Evolutionary conservation across 495 filamentous ascomycete species (phyloP).

Genomic region (Pseudotulostoma volvatum): DNA sequence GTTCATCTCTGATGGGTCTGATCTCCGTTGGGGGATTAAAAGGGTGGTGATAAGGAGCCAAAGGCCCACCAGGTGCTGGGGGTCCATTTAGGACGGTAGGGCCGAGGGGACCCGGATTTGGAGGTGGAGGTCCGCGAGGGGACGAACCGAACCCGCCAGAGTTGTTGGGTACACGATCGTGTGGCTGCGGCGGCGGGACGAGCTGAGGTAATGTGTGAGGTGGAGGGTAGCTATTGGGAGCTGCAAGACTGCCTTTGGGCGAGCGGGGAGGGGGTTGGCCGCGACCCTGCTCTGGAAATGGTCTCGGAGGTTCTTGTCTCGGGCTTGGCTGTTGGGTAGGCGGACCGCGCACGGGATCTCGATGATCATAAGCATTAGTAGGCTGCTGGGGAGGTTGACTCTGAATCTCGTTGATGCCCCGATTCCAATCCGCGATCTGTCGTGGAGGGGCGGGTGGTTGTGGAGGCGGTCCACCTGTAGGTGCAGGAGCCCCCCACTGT

Average conservation of each 20-base stretch:
- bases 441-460: constrained; percentile 47
- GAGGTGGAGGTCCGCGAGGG: constrained; percentile 20
- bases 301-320: constrained; percentile 50
- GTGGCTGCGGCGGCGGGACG: constrained; percentile 33
- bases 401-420: constrained; percentile 57
- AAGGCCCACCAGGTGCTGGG: constrained; percentile 23
- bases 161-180: constrained; percentile 36
- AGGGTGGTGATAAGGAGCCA: constrained; percentile 42
- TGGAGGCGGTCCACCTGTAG: constrained; percentile 42
- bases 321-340: constrained; percentile 53
- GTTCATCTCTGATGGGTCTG: constrained; percentile 70
- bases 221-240: constrained; percentile 45
- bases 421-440: constrained; percentile 51
- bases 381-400: constrained; percentile 52
- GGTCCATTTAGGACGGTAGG: constrained; percentile 42
- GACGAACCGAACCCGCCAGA: constrained; percentile 32
- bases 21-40: constrained; percentile 72
- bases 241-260: constrained; percentile 39
- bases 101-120: constrained; percentile 31
- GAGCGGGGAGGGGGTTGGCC: constrained; percentile 44
- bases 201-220: constrained; percentile 45
- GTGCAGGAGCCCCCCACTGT: constrained; percentile 64
- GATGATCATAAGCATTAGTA: constrained; percentile 53
- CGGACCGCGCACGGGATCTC: constrained; percentile 48
- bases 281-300: constrained; percentile 57